Evolutionary conservation across 78 protist genomes (phyloP).

Genomic region (Pirum gemmata): DNA sequence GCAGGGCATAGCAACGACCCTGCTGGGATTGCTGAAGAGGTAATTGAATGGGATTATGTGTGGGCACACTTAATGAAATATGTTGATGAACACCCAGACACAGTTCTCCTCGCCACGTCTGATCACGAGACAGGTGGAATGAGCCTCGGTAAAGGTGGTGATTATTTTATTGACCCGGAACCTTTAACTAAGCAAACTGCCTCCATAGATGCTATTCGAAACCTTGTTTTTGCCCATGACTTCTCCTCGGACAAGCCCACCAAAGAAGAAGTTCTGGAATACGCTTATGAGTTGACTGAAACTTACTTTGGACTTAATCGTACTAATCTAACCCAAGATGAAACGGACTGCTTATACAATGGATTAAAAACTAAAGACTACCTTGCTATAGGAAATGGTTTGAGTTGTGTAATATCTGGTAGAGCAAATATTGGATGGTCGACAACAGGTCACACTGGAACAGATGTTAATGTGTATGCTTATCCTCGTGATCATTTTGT

Average conservation of each 20-base stretch:
- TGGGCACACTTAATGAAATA: not conserved
- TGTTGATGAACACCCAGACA: not conserved
- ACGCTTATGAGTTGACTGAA: not conserved
- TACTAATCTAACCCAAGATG: not conserved
- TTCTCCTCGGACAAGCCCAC: not conserved
- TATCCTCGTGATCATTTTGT: not conserved
- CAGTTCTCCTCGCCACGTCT: constrained; percentile 16
- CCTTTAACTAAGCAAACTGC: constrained; percentile 2
- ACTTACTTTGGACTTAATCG: not conserved
- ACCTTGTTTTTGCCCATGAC: not conserved
- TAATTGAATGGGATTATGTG: constrained; percentile 9
- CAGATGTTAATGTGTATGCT: constrained; percentile 3
- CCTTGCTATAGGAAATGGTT: not conserved
- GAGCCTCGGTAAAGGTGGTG: not conserved
- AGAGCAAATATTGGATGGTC: constrained; percentile 1
- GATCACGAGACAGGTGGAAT: constrained; percentile 38
- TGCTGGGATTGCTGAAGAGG: constrained; percentile 10
- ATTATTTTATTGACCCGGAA: not conserved
- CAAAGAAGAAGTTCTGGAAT: constrained; percentile 15
- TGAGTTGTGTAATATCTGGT: constrained; percentile 18
- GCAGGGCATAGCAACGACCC: constrained; percentile 40
- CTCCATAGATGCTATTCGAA: not conserved
- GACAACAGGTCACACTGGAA: constrained; percentile 15
- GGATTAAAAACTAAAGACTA: not conserved
- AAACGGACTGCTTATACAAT: constrained; percentile 14